Evolutionary conservation across 352 stramenopile species (phyloP), one percentile per base, ranked within the genome.

Genomic region (Pythium brachiatum): DNA sequence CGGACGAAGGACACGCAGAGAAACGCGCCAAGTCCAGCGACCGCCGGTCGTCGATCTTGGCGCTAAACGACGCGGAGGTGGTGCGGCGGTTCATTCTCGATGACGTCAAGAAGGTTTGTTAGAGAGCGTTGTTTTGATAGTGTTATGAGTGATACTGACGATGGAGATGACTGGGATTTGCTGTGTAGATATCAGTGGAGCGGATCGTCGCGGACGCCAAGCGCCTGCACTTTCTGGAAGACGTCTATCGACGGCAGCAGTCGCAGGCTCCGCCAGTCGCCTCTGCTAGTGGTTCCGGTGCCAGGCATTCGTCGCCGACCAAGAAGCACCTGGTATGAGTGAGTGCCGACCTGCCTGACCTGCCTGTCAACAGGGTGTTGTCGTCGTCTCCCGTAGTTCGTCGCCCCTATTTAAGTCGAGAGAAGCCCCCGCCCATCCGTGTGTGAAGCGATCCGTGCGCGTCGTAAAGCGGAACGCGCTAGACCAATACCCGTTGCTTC

Each of bases 161-260:
- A n/a, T n/a, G n/a, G n/a, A n/a, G n/a, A n/a, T n/a, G n/a, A n/a
- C n/a, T n/a, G 15, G 41, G 16, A 50, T 50, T 32, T 6, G 47
- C 18, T 50, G 47, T 50, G 41, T 54, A 91, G 79, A 90, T 94
- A 70, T 90, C 83, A 32, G 88, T 94, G 63, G 82, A 90, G 52
- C 78, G 82, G 32, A 77, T 94, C 25, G 81, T 94, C n/a, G 67
- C 77, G 23, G 78, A 92, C 51, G 81, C 81, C 44, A 85, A 88
- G 61, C 83, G 83, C 18, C 76, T 92, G 53, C 73, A 84, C 50
- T 90, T 82, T 59, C 68, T 94, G 47, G 86, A 92, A 63, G 70
- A 80, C 25, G 70, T 85, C 26, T 88, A 83, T 47, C 69, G 75
- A 53, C 73, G 65, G 52, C 68, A 73, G 38, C 57, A 61, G 48